Evolutionary conservation across 257 asterid genomes (phyloP).

Genomic region (Agastache rugosa): DNA sequence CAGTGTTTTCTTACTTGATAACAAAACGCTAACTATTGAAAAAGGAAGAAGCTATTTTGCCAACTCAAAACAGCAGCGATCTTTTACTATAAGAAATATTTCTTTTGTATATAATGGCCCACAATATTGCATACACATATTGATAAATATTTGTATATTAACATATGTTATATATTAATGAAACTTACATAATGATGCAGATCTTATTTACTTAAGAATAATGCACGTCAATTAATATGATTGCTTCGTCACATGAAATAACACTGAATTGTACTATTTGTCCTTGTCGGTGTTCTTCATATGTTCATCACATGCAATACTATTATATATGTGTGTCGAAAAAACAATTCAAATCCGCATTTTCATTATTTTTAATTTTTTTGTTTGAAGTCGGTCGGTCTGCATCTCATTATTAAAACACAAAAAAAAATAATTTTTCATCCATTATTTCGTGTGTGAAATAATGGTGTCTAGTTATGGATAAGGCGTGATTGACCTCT

Average conservation of each 20-base stretch:
- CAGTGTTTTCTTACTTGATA: neutral
- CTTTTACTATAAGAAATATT: neutral
- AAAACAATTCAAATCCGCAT: neutral
- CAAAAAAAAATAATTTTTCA: neutral
- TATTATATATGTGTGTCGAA: neutral
- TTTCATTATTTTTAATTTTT: neutral
- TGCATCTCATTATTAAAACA: neutral
- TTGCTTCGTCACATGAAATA: conserved; percentile 51
- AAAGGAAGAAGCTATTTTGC: neutral
- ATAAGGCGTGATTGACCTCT: conserved; percentile 16
- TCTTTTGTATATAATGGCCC: conserved; percentile 28
- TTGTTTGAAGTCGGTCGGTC: too few species aligned
- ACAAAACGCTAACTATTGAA: neutral
- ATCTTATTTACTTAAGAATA: conserved; percentile 9
- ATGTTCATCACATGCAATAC: conserved; percentile 39
- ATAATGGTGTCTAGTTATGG: conserved; percentile 22
- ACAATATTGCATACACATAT: neutral
- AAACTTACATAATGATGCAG: neutral
- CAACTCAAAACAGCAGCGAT: conserved; percentile 8
- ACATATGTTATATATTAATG: neutral
- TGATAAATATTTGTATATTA: neutral
- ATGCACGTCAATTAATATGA: conserved; percentile 42
- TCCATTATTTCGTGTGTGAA: conserved; percentile 12
- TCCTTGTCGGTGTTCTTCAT: conserved; percentile 36
- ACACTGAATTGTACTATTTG: conserved; percentile 26